These are phyloP conservation scores for Acacia concinna DNA, from an alignment of 331 rosid species.

Conservation along the genomic window DNA sequence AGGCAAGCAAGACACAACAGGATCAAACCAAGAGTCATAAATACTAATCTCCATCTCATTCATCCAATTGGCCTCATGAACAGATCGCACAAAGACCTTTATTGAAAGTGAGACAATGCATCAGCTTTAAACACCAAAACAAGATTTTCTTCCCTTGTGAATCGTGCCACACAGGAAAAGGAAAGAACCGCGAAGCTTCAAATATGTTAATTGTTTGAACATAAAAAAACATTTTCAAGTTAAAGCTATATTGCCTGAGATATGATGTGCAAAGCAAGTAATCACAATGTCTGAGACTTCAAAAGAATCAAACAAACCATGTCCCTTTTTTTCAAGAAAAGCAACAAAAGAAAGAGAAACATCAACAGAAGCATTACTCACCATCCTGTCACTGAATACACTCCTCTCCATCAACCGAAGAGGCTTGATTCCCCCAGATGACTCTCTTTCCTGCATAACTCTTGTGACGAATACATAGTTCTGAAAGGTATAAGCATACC, in stretches of 20 bases:
- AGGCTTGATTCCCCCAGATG: slow-evolving; percentile 93
- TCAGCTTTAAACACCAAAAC: slow-evolving; percentile 25
- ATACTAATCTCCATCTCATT: slow-evolving; percentile 99
- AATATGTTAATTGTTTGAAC: slow-evolving; percentile 35
- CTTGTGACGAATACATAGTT: slow-evolving; percentile 95
- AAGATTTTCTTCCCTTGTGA: slow-evolving; percentile 4
- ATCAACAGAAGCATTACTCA: slow-evolving; percentile 33
- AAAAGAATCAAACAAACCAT: background rate
- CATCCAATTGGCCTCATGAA: slow-evolving; percentile 99
- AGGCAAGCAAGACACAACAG: slow-evolving; percentile 92
- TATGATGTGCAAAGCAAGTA: background rate
- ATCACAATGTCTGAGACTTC: background rate
- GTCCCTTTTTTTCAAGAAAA: background rate
- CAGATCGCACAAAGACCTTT: slow-evolving; percentile 96
- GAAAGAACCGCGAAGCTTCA: slow-evolving; percentile 32
- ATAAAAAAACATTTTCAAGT: slow-evolving; percentile 1
- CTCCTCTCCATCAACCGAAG: slow-evolving; percentile 99
- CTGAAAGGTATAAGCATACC: slow-evolving; percentile 99
- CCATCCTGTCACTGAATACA: slow-evolving; percentile 98
- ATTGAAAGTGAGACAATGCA: slow-evolving; percentile 11
- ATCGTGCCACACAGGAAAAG: slow-evolving; percentile 18
- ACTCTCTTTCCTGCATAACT: slow-evolving; percentile 97
- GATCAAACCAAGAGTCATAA: slow-evolving; percentile 99
- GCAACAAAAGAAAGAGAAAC: background rate
- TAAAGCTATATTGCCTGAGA: background rate